Percentiles rank a stretch among this genome's conserved stretches.
These are phyloP conservation scores for Raffaelea ambrosiae DNA, from an alignment of 2,329 filamentous ascomycete species.

Conservation along the genomic window DNA sequence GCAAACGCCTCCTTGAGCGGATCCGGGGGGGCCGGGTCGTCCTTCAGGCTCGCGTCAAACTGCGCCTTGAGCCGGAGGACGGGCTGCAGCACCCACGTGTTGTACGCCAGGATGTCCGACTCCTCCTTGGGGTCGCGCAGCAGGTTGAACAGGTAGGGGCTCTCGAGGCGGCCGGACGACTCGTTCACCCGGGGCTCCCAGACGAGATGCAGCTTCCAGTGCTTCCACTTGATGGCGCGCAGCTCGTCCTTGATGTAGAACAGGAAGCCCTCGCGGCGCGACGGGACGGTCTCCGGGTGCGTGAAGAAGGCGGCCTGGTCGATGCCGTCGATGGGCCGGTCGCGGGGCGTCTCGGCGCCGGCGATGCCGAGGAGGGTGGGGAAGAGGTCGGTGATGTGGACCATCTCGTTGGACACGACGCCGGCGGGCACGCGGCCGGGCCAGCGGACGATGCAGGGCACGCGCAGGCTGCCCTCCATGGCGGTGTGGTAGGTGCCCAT, in stretches of 20 bases:
- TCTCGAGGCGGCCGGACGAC: conserved; percentile 20
- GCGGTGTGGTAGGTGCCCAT: conserved; percentile 26
- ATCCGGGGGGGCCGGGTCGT: conserved; percentile 22
- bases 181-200: conserved; percentile 27
- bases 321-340: conserved; percentile 23
- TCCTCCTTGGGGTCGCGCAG: conserved; percentile 25
- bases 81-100: conserved; percentile 25
- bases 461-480: conserved; percentile 26
- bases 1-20: conserved; percentile 17
- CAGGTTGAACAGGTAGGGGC: conserved; percentile 23
- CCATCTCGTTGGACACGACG: conserved; percentile 20
- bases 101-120: conserved; percentile 20
- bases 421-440: conserved; percentile 19
- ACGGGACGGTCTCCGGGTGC: conserved; percentile 10
- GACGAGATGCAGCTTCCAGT: conserved; percentile 25
- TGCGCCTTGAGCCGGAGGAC: conserved; percentile 17
- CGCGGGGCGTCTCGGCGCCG: conserved; percentile 10
- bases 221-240: conserved; percentile 24
- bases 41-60: conserved; percentile 20
- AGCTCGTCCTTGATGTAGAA: conserved; percentile 28
- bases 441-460: conserved; percentile 26
- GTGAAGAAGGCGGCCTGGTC: conserved; percentile 20
- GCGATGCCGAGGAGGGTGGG: conserved; percentile 21
- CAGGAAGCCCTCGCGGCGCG: conserved; percentile 18
- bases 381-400: conserved; percentile 25